Evolutionary conservation across 1,139 yeast genomes (phyloP).

Genomic region (Scheffersomyces lignicola): DNA sequence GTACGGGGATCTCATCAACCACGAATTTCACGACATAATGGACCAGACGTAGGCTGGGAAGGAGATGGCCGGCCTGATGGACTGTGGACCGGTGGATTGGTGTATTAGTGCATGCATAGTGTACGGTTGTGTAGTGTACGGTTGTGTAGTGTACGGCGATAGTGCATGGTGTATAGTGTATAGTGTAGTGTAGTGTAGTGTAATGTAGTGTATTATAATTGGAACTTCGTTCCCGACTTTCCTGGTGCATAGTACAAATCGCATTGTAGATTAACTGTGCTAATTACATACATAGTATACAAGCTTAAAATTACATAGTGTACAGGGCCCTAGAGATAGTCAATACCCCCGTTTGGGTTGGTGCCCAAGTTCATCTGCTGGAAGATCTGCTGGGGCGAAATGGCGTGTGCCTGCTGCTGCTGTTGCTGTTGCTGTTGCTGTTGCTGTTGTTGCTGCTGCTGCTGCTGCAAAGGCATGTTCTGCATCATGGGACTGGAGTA

Average conservation of each 20-base stretch:
- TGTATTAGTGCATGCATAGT: conserved; percentile 5
- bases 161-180: conserved; percentile 3
- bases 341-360: conserved; percentile 12
- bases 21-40: conserved; percentile 40
- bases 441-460: conserved; percentile 11
- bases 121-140: not conserved
- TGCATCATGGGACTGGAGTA: conserved; percentile 2
- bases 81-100: too few species aligned
- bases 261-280: conserved; percentile 2
- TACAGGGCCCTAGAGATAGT: conserved; percentile 15
- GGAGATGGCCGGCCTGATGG: too few species aligned
- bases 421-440: conserved; percentile 11
- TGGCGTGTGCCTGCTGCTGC: conserved; percentile 16
- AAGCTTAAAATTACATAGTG: conserved; percentile 2
- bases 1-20: conserved; percentile 40
- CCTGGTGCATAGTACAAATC: not conserved
- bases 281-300: conserved; percentile 10
- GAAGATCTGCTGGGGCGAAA: conserved; percentile 43
- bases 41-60: too few species aligned
- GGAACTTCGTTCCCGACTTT: conserved; percentile 6
- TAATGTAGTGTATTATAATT: conserved; percentile 1
- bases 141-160: not conserved
- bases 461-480: conserved; percentile 7
- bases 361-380: conserved; percentile 25
- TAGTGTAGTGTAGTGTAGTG: conserved; percentile 4